These are phyloP conservation scores for Psilocybe azurescens DNA, from an alignment of 768 basidiomycete genomes.

Conservation along the genomic window DNA sequence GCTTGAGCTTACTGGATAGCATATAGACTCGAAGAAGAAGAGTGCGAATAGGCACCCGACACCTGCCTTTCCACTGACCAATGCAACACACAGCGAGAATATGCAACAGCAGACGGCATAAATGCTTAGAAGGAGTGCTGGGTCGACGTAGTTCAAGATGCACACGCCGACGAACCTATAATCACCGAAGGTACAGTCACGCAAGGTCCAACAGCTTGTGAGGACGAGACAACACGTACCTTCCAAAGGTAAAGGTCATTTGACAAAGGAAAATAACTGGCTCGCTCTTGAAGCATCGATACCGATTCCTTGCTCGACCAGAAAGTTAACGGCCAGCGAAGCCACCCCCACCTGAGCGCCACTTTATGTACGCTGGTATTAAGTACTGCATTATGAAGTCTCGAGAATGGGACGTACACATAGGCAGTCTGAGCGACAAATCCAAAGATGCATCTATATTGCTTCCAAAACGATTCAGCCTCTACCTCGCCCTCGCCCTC, in stretches of 20 bases:
- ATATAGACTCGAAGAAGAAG: constrained; percentile 81
- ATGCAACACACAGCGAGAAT: constrained; percentile 56
- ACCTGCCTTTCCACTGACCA: constrained; percentile 56
- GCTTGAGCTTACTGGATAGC: constrained; percentile 57
- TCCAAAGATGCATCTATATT: constrained; percentile 74
- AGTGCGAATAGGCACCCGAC: constrained; percentile 66
- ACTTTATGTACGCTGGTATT: constrained; percentile 21
- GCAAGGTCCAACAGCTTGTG: background rate
- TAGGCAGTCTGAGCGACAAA: constrained; percentile 76
- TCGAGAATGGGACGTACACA: constrained; percentile 43
- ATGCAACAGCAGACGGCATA: constrained; percentile 57
- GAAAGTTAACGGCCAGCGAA: constrained; percentile 71
- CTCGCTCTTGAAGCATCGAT: constrained; percentile 58
- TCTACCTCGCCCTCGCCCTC: constrained; percentile 44
- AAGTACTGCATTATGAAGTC: background rate
- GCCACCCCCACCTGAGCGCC: constrained; percentile 74
- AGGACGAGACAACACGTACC: constrained; percentile 37
- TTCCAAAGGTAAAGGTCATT: constrained; percentile 67
- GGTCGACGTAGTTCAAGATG: constrained; percentile 67
- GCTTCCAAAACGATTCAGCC: constrained; percentile 66
- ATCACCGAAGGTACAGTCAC: background rate
- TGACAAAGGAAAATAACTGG: constrained; percentile 73
- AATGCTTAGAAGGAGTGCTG: constrained; percentile 61
- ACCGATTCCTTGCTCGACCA: constrained; percentile 65
- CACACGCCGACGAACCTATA: constrained; percentile 62